Conservation (phyloP, 2,329 filamentous ascomycete genomes). For the Pyricularia sp. region DNA sequence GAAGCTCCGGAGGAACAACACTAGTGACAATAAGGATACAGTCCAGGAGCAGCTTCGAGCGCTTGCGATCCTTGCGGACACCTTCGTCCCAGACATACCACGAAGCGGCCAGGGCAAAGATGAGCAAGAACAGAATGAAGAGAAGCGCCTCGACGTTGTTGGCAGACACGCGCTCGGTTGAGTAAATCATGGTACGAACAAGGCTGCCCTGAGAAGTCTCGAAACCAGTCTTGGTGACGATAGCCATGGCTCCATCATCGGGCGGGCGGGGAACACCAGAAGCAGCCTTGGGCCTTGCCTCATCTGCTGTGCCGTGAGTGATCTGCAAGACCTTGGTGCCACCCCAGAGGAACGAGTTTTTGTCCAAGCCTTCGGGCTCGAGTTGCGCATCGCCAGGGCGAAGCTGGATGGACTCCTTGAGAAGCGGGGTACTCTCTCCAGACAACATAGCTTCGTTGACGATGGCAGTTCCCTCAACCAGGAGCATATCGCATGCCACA, state of each 20-base stretch:
- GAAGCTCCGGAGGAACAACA: constrained; percentile 94
- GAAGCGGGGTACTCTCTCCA: constrained; percentile 89
- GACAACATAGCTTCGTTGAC: constrained; percentile 99
- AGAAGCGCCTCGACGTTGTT: constrained; percentile 95
- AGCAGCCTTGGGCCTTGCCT: constrained; percentile 59
- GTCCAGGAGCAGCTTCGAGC: constrained; percentile 93
- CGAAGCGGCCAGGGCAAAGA: constrained; percentile 93
- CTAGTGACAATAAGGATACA: constrained; percentile 97
- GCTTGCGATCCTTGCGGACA: constrained; percentile 87
- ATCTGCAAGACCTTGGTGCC: constrained; percentile 96
- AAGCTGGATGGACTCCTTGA: constrained; percentile 93
- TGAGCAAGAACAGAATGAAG: constrained; percentile 92
- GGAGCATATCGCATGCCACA: constrained; percentile 92
- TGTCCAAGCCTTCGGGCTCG: constrained; percentile 87
- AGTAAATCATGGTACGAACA: constrained; percentile 99
- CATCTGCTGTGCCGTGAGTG: constrained; percentile 73
- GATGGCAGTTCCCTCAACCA: constrained; percentile 91
- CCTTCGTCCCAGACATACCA: constrained; percentile 99
- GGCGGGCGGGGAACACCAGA: constrained; percentile 79
- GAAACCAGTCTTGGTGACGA: constrained; percentile 95
- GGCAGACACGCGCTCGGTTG: constrained; percentile 95
- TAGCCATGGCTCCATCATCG: constrained; percentile 86
- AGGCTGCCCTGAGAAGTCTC: constrained; percentile 97
- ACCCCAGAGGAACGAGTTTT: constrained; percentile 92
- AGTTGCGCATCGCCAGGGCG: constrained; percentile 72